These are phyloP conservation scores for Naganishia liquefaciens DNA, from an alignment of 1,284 basidiomycete genomes.

Conservation along the genomic window DNA sequence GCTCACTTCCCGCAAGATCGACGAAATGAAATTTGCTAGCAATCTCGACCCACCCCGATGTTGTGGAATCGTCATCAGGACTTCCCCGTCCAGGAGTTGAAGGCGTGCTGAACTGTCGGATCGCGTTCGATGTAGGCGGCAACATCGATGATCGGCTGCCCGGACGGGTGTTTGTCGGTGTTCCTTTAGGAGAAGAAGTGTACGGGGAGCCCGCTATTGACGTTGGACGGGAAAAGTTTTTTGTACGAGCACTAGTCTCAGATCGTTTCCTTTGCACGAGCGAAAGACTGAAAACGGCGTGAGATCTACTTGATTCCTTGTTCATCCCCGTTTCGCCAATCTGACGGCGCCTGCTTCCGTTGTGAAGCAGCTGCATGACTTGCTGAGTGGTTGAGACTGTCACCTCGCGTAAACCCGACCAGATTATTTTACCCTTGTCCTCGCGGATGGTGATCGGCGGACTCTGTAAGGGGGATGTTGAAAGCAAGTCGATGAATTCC, in stretches of 20 bases:
- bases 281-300: slow-evolving; percentile 97
- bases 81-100: slow-evolving; percentile 61
- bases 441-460: slow-evolving; percentile 94
- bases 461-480: slow-evolving; percentile 61
- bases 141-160: slow-evolving; percentile 35
- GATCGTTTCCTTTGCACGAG: slow-evolving; percentile 66
- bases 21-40: slow-evolving; percentile 98
- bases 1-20: slow-evolving; percentile 93
- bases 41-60: slow-evolving; percentile 73
- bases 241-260: slow-evolving; percentile 15
- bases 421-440: slow-evolving; percentile 93
- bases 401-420: slow-evolving; percentile 91
- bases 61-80: slow-evolving; percentile 61
- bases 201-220: slow-evolving; percentile 13
- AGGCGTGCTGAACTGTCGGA: slow-evolving; percentile 27
- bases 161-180: slow-evolving; percentile 26
- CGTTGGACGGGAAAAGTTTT: slow-evolving; percentile 26
- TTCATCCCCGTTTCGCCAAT: slow-evolving; percentile 99
- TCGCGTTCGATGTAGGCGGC: slow-evolving; percentile 33
- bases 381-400: slow-evolving; percentile 77
- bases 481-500: slow-evolving; percentile 86
- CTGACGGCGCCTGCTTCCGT: slow-evolving; percentile 83
- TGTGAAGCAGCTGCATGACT: slow-evolving; percentile 87
- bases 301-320: slow-evolving; percentile 92
- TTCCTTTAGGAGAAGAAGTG: slow-evolving; percentile 7